These are phyloP conservation scores for Circinella umbellata DNA, from an alignment of 371 early-diverging fungal species.

Conservation along the genomic window DNA sequence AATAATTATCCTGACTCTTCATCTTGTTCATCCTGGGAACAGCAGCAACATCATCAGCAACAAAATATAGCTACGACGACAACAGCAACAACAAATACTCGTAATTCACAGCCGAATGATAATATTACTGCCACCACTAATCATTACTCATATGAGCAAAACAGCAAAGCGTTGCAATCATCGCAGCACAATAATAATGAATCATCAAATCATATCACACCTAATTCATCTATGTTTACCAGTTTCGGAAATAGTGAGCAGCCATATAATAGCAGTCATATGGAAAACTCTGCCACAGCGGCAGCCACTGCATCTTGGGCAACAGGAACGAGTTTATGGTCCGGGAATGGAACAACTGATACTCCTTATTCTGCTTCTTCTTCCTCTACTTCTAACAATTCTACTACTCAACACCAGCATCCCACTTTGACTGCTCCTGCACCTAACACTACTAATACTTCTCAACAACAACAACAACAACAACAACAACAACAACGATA, in stretches of 20 bases:
- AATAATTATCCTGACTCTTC: neutral
- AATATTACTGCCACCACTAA: neutral
- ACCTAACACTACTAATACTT: neutral
- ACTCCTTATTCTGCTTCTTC: conserved; percentile 9
- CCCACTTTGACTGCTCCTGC: neutral
- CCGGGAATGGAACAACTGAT: neutral
- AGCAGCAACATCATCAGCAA: neutral
- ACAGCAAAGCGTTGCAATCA: conserved; percentile 1
- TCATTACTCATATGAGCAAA: neutral
- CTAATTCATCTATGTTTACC: conserved; percentile 7
- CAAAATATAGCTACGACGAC: neutral
- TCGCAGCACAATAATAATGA: conserved; percentile 12
- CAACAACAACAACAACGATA: neutral
- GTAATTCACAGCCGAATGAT: neutral
- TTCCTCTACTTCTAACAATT: neutral
- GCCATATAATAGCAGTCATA: conserved; percentile 5
- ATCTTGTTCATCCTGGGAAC: neutral
- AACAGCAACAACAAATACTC: neutral
- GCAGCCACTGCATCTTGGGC: conserved; percentile 6
- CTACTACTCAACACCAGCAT: no score
- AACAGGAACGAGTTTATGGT: neutral
- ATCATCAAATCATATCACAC: conserved; percentile 9
- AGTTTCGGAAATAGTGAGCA: conserved; percentile 5
- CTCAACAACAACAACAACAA: conserved; percentile 1
- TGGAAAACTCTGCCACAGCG: neutral